phyloP scores from a whole-genome alignment of 257 asterid genomes.

The Fraxinus americana region DNA sequence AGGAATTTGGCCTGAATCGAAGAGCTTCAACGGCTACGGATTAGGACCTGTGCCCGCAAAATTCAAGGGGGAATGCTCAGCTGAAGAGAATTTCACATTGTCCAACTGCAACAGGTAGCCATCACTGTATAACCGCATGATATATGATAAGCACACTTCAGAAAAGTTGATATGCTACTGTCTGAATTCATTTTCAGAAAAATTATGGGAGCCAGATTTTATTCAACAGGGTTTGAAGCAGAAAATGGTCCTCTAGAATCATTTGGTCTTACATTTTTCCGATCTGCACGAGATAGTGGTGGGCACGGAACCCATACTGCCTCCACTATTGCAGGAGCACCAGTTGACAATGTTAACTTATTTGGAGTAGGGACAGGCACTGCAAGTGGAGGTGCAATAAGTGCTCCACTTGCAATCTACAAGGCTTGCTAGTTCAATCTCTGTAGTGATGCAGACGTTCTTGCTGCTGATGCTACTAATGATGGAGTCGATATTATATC shows the following conservation, averaged over 20 bases:
- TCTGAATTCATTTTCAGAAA: conserved; percentile 40
- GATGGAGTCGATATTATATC: conserved; percentile 52
- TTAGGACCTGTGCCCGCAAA: conserved; percentile 50
- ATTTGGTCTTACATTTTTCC: conserved; percentile 36
- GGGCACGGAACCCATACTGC: conserved; percentile 64
- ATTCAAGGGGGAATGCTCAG: conserved; percentile 60
- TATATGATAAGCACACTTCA: not conserved
- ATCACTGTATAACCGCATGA: not conserved
- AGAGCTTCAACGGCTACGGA: conserved; percentile 53
- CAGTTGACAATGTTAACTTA: conserved; percentile 34
- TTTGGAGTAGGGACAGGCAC: conserved; percentile 44
- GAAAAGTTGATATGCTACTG: conserved; percentile 4
- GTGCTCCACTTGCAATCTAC: conserved; percentile 49
- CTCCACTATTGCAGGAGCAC: conserved; percentile 52
- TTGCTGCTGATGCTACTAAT: conserved; percentile 48
- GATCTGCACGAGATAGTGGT: conserved; percentile 45
- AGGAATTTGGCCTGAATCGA: conserved; percentile 68
- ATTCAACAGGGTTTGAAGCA: conserved; percentile 43
- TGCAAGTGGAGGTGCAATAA: conserved; percentile 53
- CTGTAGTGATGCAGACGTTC: conserved; percentile 48
- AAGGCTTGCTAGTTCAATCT: conserved; percentile 50
- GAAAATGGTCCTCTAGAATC: conserved; percentile 48
- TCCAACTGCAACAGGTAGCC: conserved; percentile 56
- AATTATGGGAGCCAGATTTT: conserved; percentile 62
- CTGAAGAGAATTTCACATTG: conserved; percentile 51